Base-by-base conservation (phyloP, 1,139 yeast genomes). In the Tardiomyces blankii region DNA sequence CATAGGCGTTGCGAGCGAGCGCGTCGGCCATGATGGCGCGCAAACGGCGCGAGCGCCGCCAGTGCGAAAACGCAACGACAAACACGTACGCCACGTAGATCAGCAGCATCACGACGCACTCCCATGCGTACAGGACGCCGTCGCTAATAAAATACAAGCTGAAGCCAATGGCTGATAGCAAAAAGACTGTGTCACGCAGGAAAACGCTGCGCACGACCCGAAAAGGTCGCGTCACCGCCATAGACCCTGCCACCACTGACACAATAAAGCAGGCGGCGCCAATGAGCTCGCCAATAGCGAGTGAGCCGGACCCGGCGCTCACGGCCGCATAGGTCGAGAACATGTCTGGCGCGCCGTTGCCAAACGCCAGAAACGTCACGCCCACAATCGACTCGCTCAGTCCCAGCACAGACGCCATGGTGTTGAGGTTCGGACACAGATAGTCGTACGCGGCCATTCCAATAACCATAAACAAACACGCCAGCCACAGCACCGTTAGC, bases 311-410 rank as follows among this genome's bases (percentile, higher is more conserved):
- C 16, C 77, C 81, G 2, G 77, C 65, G 39, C 72, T 70, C 77
- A 88, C 76, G 5, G 96, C 95, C 40, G 81, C 80, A 60, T 78
- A 86, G 0, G 96, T 87, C 44, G 93, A 77, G 42, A 88, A 74
- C 3, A 91, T 79, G 63, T 91, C 98, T 0, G 97, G 96, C 0
- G 95, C 74, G 9, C 96, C 91, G 62, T 91, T 91, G 0, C 97
- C 97, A 51, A 89, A 70, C 0, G 98, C 95, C 48, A 91, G 68
- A 42, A 89, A 68, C 0, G 96, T 89, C 54, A 89, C 74, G 0
- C 97, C 97, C 2, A 95, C 84, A 38, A 89, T 67, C 47, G 85
- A 78, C 51, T 87, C 93, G 12, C 91, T 78, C 43, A 89, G 64
- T 12, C 78, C 74, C 18, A 87, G 65, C 42, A 71, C 62, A 28